Evolutionary conservation across 805 yeast species (phyloP), one percentile per base, ranked within the genome.

Genomic region (Starmerella sp.): DNA sequence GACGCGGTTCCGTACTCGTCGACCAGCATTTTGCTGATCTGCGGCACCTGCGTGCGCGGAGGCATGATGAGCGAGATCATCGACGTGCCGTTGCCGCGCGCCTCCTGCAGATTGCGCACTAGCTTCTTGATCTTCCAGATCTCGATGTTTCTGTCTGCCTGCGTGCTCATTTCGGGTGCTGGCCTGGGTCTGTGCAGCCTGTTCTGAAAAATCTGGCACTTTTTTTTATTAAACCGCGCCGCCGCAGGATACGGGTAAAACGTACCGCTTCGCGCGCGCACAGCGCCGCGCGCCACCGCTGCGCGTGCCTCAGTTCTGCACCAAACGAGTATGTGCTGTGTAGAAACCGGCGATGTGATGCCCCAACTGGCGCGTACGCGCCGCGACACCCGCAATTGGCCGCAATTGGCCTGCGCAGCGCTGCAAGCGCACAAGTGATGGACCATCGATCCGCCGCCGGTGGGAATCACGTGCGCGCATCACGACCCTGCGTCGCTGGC

Each of bases 1-100:
- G 97, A 87, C 2, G 98, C 98, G 14, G 98, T 93, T 72, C 98
- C 98, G 73, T 89, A 90, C 75, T 93, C 98, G 74, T 93, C 97
- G 4, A 97, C 87, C 72, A 93, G 78, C 90, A 87, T 85, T 73
- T 86, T 90, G 68, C 84, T 89, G 56, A 78, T 79, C 66, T 87
- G 79, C 11, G 97, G 78, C 66, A 93, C 84, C 73, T 93, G 99
- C 57, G 95, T 91, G 70, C 81, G 83, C 65, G 98, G 98, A 44
- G 98, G 96, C 61, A 90, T 87, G 65, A 93, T 86, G 69, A 93
- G 77, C 31, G 97, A 89, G 68, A 93, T 93, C 97, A 93, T 93
- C 29, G 98, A 93, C 48, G 99, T 93, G 72, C 99, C 99, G 70
- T 91, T 93, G 71, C 99, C 99, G 71, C 96, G 81, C 53, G 97